A percentile compares a stretch with the other conserved stretches of the same genome.
These are phyloP conservation scores for Macrocybe gigantea DNA, from an alignment of 768 basidiomycete species.

Conservation along the genomic window DNA sequence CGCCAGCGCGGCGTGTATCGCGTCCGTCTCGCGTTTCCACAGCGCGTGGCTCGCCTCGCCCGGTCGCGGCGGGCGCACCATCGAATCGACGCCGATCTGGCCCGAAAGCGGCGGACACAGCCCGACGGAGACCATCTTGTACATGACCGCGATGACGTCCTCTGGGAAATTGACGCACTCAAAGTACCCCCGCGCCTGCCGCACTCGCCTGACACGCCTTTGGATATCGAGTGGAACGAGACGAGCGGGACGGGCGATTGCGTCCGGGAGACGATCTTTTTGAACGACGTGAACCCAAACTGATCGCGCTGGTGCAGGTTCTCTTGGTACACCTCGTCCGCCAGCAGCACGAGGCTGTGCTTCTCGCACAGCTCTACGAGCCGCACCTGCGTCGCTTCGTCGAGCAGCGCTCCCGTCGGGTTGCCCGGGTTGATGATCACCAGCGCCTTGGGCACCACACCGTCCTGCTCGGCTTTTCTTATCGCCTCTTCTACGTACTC, in stretches of 20 bases:
- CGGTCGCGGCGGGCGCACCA: slow-evolving; percentile 83
- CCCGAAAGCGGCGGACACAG: slow-evolving; percentile 89
- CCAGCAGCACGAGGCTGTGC: slow-evolving; percentile 81
- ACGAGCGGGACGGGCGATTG: slow-evolving; percentile 77
- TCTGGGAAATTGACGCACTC: slow-evolving; percentile 80
- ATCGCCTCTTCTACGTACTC: slow-evolving; percentile 63
- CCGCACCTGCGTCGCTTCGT: slow-evolving; percentile 59
- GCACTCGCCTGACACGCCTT: slow-evolving; percentile 95
- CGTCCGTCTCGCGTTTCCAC: slow-evolving; percentile 80
- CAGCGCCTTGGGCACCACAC: slow-evolving; percentile 69
- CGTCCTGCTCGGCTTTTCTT: slow-evolving; percentile 54
- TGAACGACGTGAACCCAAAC: slow-evolving; percentile 90
- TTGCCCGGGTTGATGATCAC: slow-evolving; percentile 99
- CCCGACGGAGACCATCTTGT: slow-evolving; percentile 92
- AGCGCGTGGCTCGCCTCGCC: slow-evolving; percentile 72
- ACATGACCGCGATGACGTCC: slow-evolving; percentile 79
- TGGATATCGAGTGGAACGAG: slow-evolving; percentile 97
- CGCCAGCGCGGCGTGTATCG: slow-evolving; percentile 71
- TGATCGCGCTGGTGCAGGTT: slow-evolving; percentile 71
- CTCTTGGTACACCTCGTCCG: slow-evolving; percentile 97
- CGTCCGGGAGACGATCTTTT: slow-evolving; percentile 69
- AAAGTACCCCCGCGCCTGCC: slow-evolving; percentile 97
- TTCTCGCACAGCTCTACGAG: slow-evolving; percentile 85
- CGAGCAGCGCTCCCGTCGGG: slow-evolving; percentile 87
- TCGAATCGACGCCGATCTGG: slow-evolving; percentile 89